Evolutionary conservation across 2,329 filamentous ascomycete genomes (phyloP).

Genomic region (Myriosclerotinia curreyana): DNA sequence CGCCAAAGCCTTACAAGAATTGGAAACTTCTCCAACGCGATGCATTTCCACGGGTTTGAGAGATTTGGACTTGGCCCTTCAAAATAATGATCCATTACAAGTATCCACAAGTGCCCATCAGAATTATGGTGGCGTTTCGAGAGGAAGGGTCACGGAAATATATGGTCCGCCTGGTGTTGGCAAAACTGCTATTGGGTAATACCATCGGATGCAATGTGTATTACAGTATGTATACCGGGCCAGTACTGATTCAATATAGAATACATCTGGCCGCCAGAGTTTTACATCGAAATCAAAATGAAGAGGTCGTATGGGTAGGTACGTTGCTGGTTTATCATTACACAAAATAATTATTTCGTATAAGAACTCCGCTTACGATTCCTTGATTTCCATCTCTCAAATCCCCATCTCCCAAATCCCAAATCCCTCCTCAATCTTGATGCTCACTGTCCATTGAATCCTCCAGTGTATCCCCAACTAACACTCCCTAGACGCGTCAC

Average conservation of each 20-base stretch:
- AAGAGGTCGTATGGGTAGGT: conserved; percentile 81
- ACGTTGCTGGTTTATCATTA: conserved; percentile 23
- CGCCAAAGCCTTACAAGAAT: conserved; percentile 64
- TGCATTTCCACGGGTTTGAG: conserved; percentile 56
- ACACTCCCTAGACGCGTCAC: conserved; percentile 36
- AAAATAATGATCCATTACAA: conserved; percentile 31
- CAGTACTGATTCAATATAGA: conserved; percentile 47
- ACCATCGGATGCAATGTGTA: neutral
- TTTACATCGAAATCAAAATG: conserved; percentile 55
- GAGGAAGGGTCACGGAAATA: conserved; percentile 79
- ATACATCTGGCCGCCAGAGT: conserved; percentile 67
- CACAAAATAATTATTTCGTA: neutral
- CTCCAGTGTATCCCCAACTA: conserved; percentile 2
- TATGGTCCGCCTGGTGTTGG: conserved; percentile 85
- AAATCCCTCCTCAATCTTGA: neutral
- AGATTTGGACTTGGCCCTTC: conserved; percentile 51
- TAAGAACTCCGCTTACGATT: neutral
- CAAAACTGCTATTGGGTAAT: conserved; percentile 70
- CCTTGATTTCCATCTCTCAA: too few species aligned
- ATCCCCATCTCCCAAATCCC: too few species aligned
- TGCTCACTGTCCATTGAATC: neutral
- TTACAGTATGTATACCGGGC: too few species aligned
- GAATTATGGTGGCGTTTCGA: conserved; percentile 58
- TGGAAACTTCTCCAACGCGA: conserved; percentile 50
- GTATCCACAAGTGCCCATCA: conserved; percentile 23